Evolutionary conservation across 805 yeast genomes (phyloP).

Genomic region (Lachancea thermotolerans): DNA sequence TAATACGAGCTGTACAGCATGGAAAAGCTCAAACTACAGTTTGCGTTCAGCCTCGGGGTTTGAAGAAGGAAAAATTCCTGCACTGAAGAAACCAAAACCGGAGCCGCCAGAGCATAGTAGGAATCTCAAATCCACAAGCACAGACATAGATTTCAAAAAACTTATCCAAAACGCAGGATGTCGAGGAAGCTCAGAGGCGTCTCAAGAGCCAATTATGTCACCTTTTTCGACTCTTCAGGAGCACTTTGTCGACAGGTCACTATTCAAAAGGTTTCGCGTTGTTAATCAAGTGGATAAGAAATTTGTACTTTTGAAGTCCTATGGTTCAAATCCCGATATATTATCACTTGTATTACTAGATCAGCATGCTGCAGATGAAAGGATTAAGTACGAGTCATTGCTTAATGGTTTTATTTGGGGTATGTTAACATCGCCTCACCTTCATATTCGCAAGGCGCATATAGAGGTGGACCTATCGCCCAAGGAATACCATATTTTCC

Average conservation of each 20-base stretch:
- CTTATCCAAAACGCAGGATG: too few relatives aligned
- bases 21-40: not conserved
- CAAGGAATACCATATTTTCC: constrained; percentile 32
- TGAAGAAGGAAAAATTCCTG: not conserved
- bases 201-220: too few relatives aligned
- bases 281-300: constrained; percentile 57
- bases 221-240: not conserved
- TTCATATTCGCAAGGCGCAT: not conserved
- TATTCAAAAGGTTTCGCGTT: constrained; percentile 23
- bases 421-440: not conserved
- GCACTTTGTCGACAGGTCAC: not conserved
- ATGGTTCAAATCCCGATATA: not conserved
- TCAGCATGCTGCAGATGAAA: constrained; percentile 83
- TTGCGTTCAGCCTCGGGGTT: too few relatives aligned
- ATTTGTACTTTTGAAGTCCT: constrained; percentile 46
- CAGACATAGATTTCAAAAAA: too few relatives aligned
- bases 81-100: not conserved
- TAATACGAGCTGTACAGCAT: not conserved
- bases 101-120: too few relatives aligned
- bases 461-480: not conserved
- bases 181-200: too few relatives aligned
- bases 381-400: constrained; percentile 52
- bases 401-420: constrained; percentile 34
- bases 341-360: constrained; percentile 44
- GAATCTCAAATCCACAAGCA: too few relatives aligned